phyloP scores from a whole-genome alignment of 768 basidiomycete genomes.

The Hericium rajendrae region DNA sequence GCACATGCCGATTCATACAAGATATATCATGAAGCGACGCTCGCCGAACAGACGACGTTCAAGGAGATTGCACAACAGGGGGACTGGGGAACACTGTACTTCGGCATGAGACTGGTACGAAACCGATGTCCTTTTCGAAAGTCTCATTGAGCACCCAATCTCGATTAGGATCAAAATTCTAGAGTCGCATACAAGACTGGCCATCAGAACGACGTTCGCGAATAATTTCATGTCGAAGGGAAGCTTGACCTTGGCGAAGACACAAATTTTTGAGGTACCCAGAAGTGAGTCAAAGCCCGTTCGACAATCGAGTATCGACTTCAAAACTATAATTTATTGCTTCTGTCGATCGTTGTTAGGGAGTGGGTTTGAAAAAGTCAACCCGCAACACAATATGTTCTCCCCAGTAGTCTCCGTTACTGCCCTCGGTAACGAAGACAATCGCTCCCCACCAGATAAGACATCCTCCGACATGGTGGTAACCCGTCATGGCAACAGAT shows the following conservation, averaged over 20 bases:
- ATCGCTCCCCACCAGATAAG: too few species aligned
- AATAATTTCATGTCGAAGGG: constrained; percentile 13
- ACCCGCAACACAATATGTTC: too few species aligned
- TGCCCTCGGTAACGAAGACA: too few species aligned
- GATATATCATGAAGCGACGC: constrained; percentile 8
- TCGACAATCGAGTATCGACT: too few species aligned
- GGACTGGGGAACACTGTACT: constrained; percentile 12
- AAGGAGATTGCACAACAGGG: constrained; percentile 9
- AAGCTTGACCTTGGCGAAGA: constrained; percentile 6
- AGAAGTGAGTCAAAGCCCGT: background rate
- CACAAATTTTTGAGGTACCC: constrained; percentile 9
- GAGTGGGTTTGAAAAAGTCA: too few species aligned
- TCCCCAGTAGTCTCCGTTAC: too few species aligned
- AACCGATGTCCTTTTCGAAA: background rate
- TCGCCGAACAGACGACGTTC: constrained; percentile 3
- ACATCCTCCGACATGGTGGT: too few species aligned
- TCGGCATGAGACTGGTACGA: constrained; percentile 10
- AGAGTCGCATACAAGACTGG: constrained; percentile 10
- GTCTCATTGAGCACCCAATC: background rate
- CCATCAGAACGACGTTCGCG: constrained; percentile 4
- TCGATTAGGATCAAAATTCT: background rate
- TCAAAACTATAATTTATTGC: too few species aligned
- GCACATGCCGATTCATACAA: background rate
- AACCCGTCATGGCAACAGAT: too few species aligned
- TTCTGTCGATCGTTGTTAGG: too few species aligned